Base-by-base conservation (phyloP, 805 yeast genomes). In the Schizosaccharomyces japonicus region DNA sequence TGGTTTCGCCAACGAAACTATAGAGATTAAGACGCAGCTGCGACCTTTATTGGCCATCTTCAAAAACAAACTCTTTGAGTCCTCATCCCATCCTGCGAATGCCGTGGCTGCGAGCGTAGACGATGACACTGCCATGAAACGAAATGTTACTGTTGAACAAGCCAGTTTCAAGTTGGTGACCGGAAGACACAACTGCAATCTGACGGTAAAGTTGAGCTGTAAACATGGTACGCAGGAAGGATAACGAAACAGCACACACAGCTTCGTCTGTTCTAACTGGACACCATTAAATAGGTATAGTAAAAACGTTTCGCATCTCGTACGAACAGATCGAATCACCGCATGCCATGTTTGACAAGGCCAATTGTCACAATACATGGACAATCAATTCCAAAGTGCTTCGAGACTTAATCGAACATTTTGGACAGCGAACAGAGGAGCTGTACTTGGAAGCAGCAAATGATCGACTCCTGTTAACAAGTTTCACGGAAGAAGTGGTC, bases 401-500 rank as follows among this genome's bases (percentile, higher is more conserved):
- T n/a, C 21, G 27, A 42, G 46, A 42, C 11, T 13, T 42, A 13
- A 13, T 27, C 27, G 46, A 42, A 17, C 46, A 42, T 42, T 28
- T 42, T n/a, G 31, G 33, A 15, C 46, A 27, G 15, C 21, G 29
- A 28, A 29, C 46, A 27, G 46, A 42, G 27, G 46, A 42, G 19
- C 8, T 42, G 19, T 21, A 28, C n/a, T 23, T 42, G 2, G 30
- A 29, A 17, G 23, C 46, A 28, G 23, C 27, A 3, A 25, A 42
- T 7, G 33, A 27, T 23, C 31, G 33, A 7, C 23, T 42, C 23
- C 11, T 42, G 2, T 15, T 42, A 7, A 42, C 46, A 2, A 29
- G 46, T 27, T 42, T 42, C 21, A 42, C 46, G 1, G 46, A 42
- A 29, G 42, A 36, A 27, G 42, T 36, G 27, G 27, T 36, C 13